These are phyloP conservation scores for Tothia fuscella DNA, from an alignment of 2,329 filamentous ascomycete genomes.

Conservation along the genomic window DNA sequence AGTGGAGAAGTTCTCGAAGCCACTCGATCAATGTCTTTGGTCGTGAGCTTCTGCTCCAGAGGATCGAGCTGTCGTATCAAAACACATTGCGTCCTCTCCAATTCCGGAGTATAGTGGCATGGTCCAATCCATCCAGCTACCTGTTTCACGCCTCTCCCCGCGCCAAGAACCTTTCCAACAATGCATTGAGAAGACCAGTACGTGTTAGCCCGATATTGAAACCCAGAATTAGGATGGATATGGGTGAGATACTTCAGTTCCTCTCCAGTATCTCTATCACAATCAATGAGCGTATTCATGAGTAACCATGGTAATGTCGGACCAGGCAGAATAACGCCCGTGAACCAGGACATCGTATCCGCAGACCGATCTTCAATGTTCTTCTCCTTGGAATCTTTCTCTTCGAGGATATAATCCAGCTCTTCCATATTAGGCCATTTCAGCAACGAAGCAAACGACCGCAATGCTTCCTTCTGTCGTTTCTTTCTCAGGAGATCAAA, in stretches of 20 bases:
- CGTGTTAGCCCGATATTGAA: slow-evolving; percentile 66
- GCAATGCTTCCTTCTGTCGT: slow-evolving; percentile 56
- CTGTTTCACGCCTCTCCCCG: slow-evolving; percentile 56
- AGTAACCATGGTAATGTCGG: slow-evolving; percentile 60
- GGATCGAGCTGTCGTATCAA: slow-evolving; percentile 51
- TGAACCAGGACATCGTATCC: slow-evolving; percentile 67
- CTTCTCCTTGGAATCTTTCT: slow-evolving; percentile 39
- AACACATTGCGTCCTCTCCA: slow-evolving; percentile 57
- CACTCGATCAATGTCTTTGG: slow-evolving; percentile 54
- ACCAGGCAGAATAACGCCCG: slow-evolving; percentile 59
- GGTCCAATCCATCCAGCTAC: slow-evolving; percentile 66
- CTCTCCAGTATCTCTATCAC: slow-evolving; percentile 56
- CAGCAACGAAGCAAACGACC: slow-evolving; percentile 57
- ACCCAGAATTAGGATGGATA: slow-evolving; percentile 56
- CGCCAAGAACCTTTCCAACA: slow-evolving; percentile 58
- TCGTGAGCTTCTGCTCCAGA: slow-evolving; percentile 40
- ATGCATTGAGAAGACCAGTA: slow-evolving; percentile 65
- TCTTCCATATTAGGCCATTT: slow-evolving; percentile 65
- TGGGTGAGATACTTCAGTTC: slow-evolving; percentile 56
- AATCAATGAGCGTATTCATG: slow-evolving; percentile 67
- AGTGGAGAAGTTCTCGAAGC: slow-evolving; percentile 55
- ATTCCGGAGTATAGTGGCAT: slow-evolving; percentile 53
- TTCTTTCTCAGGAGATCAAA: slow-evolving; percentile 54
- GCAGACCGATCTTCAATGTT: slow-evolving; percentile 50
- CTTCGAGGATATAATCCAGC: slow-evolving; percentile 50